These are phyloP conservation scores for Phytophthora agathidicida DNA, from an alignment of 352 stramenopile genomes.

Conservation along the genomic window DNA sequence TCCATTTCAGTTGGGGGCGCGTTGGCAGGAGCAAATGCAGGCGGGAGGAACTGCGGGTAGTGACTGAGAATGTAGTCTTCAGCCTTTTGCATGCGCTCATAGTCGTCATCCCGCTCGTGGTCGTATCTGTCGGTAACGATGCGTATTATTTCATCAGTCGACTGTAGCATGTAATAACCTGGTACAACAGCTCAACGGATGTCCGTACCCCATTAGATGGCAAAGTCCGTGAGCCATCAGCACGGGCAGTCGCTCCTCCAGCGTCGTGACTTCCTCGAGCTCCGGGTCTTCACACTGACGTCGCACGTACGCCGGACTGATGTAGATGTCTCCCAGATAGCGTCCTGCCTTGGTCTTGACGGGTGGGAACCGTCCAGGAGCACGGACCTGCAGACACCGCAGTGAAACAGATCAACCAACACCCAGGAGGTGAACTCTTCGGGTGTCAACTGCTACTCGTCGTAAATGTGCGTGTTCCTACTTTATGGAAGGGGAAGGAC, in stretches of 20 bases:
- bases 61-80: conserved; percentile 68
- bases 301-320: conserved; percentile 82
- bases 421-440: conserved; percentile 6
- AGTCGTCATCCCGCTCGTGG: conserved; percentile 79
- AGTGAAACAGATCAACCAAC: not conserved
- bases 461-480: conserved; percentile 21
- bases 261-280: conserved; percentile 56
- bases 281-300: conserved; percentile 66
- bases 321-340: conserved; percentile 87
- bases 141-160: conserved; percentile 12
- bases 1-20: conserved; percentile 2
- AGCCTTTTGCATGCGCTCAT: conserved; percentile 76
- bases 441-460: not conserved
- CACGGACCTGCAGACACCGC: conserved; percentile 44
- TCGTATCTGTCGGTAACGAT: conserved; percentile 60
- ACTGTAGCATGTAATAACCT: not conserved
- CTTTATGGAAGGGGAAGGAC: conserved; percentile 86
- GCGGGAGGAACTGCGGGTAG: conserved; percentile 58
- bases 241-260: conserved; percentile 75
- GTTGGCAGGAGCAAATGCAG: conserved; percentile 16
- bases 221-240: conserved; percentile 82
- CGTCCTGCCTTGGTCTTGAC: conserved; percentile 59
- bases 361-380: conserved; percentile 64
- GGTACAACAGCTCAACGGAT: not conserved
- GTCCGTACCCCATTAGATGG: conserved; percentile 76